phyloP scores from a whole-genome alignment of 495 filamentous ascomycete species.

The Penicillium pancosmium region DNA sequence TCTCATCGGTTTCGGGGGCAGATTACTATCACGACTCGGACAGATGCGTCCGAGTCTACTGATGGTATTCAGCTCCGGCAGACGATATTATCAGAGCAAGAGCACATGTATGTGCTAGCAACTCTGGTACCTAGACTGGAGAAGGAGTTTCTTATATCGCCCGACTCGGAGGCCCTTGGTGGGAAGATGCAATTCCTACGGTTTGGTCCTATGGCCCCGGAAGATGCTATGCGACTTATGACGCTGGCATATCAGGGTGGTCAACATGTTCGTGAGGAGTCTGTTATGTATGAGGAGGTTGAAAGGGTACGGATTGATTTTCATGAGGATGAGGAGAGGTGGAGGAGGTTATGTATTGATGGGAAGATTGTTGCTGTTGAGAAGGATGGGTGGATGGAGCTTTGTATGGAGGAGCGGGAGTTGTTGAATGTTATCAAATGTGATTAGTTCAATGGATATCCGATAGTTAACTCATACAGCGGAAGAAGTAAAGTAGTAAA shows the following conservation, averaged over 20 bases:
- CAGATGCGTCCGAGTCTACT: background rate
- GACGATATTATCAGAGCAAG: conserved; percentile 15
- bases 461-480: too few species aligned
- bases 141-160: conserved; percentile 76
- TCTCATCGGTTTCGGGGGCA: conserved; percentile 70
- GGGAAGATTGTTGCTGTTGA: conserved; percentile 78
- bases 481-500: too few species aligned
- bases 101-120: conserved; percentile 72
- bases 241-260: conserved; percentile 72
- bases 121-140: conserved; percentile 81
- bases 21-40: conserved; percentile 43
- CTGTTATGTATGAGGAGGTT: conserved; percentile 67
- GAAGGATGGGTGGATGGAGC: conserved; percentile 69
- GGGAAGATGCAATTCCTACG: conserved; percentile 70
- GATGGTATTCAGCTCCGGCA: background rate
- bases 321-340: conserved; percentile 61
- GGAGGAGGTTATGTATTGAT: conserved; percentile 87
- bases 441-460: background rate
- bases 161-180: conserved; percentile 64
- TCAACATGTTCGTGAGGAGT: conserved; percentile 62
- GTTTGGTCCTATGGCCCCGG: conserved; percentile 65
- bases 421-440: conserved; percentile 29
- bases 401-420: conserved; percentile 45
- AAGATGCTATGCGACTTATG: conserved; percentile 75
- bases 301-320: conserved; percentile 67